Percentiles rank a stretch among this genome's conserved stretches.
These are phyloP conservation scores for Hyphopichia pseudoburtonii DNA, from an alignment of 1,139 yeast species.

Conservation along the genomic window DNA sequence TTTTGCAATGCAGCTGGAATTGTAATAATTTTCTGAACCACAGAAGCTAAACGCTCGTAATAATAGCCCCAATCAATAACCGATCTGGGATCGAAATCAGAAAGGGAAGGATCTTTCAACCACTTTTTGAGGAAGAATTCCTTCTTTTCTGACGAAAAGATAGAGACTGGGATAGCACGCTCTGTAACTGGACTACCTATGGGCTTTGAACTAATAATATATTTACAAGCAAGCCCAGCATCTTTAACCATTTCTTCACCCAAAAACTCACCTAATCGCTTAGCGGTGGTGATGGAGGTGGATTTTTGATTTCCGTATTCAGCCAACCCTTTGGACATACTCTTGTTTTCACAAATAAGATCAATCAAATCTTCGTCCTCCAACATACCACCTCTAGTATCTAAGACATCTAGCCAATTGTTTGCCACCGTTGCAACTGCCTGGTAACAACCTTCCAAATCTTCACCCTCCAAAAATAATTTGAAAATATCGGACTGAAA, in stretches of 20 bases:
- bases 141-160: constrained; percentile 73
- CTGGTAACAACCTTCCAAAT: constrained; percentile 76
- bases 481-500: constrained; percentile 95
- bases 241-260: constrained; percentile 98
- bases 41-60: constrained; percentile 86
- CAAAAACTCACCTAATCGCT: constrained; percentile 86
- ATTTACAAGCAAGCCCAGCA: constrained; percentile 94
- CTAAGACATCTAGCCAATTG: constrained; percentile 93
- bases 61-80: constrained; percentile 95
- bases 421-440: constrained; percentile 94
- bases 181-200: constrained; percentile 89
- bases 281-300: constrained; percentile 94
- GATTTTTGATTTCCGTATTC: constrained; percentile 93
- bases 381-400: constrained; percentile 79
- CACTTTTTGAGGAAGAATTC: constrained; percentile 80
- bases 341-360: constrained; percentile 92
- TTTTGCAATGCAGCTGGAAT: constrained; percentile 97
- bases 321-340: constrained; percentile 88
- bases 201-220: constrained; percentile 86
- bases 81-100: constrained; percentile 83
- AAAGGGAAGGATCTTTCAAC: constrained; percentile 77
- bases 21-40: constrained; percentile 89
- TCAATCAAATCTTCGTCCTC: constrained; percentile 95
- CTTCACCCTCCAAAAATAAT: constrained; percentile 80
- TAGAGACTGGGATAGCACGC: constrained; percentile 94